Base-by-base conservation (phyloP, 139 green algal genomes). In the Micromonas pusilla region DNA sequence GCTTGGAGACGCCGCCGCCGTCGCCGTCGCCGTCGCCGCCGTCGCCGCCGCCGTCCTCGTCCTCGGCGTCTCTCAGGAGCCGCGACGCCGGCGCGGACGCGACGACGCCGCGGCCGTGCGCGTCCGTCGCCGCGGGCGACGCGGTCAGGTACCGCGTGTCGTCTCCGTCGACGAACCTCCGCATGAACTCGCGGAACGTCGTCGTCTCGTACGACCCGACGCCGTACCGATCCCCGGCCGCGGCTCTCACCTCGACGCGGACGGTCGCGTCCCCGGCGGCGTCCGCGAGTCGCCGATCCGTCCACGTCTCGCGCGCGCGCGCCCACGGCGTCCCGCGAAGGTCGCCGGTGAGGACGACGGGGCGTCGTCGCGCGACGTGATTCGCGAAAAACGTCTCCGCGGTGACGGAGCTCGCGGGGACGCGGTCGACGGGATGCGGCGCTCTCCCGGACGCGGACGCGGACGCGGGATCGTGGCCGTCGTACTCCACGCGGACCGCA, bases 61-160 rank as follows among this genome's bases (percentile, higher is more conserved):
- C 62, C 9, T 70, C 20, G 62, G 26, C 62, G 16, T 57, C 45
- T 16, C 45, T 16, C 9, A 70, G 62, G 26, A 70, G 28, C 19
- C 28, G 5, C 9, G 62, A 33, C 62, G 28, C 62, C 13, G 62
- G 62, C 28, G 62, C 13, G 5, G 62, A 16, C 9, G 62, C 62
- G 62, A 70, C 62, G 9, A 32, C 9, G 9, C 5, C 9, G 26
- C 62, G n/a, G 62, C 62, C 62, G 13, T 33, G 62, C 62, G 62
- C 62, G 62, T 70, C 62, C 26, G 19, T 6, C 26, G 26, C 28
- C 28, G 62, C 62, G 28, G 62, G 26, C 62, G n/a, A 31, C 28
- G 62, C 28, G 62, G 62, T 70, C 26, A 70, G 62, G 62, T 70
- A 70, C 9, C 45, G 16, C 45, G 45, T 57, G 9, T 57, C 45